Conservation (phyloP, 805 yeast genomes). For the Metschnikowia proteae region DNA sequence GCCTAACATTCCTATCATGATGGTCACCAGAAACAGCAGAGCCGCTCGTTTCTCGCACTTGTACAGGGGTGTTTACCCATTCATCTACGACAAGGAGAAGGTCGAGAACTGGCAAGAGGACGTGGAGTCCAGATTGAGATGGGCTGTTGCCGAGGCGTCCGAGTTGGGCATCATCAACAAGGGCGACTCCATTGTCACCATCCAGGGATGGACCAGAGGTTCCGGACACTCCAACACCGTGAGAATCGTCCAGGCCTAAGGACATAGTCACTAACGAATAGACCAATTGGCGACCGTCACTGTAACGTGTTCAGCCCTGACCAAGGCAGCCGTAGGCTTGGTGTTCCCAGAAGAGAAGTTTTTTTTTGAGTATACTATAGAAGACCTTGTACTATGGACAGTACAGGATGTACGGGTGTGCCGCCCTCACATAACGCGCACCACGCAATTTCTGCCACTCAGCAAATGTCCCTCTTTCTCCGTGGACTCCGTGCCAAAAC, state of each 20-base stretch:
- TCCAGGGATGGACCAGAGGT: conserved; percentile 99
- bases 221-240: conserved; percentile 98
- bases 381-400: too few species aligned
- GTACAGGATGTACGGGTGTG: conserved; percentile 4
- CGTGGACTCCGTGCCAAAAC: neutral
- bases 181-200: conserved; percentile 88
- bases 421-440: neutral
- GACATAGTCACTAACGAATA: too few species aligned
- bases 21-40: conserved; percentile 93
- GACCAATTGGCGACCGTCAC: too few species aligned
- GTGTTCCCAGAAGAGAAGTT: too few species aligned
- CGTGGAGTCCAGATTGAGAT: conserved; percentile 89
- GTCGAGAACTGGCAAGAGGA: conserved; percentile 91
- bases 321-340: too few species aligned
- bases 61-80: conserved; percentile 98
- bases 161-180: conserved; percentile 77
- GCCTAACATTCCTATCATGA: conserved; percentile 94
- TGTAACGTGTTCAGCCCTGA: too few species aligned
- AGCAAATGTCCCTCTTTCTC: conserved; percentile 2
- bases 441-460: neutral
- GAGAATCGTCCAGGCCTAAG: conserved; percentile 75
- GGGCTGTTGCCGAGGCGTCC: conserved; percentile 88
- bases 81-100: conserved; percentile 65
- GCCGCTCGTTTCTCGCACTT: conserved; percentile 95
- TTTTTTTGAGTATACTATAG: too few species aligned